A percentile compares a stretch with the other conserved stretches of the same genome.
These are phyloP conservation scores for Porcisia hertigi DNA, from an alignment of 208 protist species.

Conservation along the genomic window DNA sequence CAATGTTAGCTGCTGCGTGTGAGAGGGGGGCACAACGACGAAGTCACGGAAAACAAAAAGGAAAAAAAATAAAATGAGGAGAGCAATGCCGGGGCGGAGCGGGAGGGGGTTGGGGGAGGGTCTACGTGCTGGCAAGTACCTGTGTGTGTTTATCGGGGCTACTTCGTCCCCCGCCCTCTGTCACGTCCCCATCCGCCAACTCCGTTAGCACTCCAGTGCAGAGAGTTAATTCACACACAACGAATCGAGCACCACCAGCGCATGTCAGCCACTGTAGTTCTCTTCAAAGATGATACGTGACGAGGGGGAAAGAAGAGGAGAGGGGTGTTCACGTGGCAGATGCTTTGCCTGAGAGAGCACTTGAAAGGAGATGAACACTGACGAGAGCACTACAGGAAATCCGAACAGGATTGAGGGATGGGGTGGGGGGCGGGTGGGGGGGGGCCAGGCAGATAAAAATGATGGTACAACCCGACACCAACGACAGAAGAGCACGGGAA, in stretches of 20 bases:
- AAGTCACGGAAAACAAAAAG: neutral
- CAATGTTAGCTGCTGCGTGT: neutral
- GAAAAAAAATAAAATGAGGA: neutral
- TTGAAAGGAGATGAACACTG: too few relatives aligned
- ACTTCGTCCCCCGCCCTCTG: neutral
- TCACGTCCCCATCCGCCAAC: neutral
- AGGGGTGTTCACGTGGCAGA: neutral
- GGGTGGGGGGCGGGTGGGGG: neutral
- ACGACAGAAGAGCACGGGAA: conserved; percentile 3
- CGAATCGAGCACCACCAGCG: neutral
- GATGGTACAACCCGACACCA: neutral
- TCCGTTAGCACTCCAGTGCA: neutral
- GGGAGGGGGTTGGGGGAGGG: neutral
- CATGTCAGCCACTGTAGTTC: neutral
- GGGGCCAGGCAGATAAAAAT: neutral
- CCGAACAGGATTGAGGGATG: neutral
- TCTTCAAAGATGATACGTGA: neutral
- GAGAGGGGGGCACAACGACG: neutral
- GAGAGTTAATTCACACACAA: neutral
- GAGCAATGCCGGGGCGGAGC: neutral
- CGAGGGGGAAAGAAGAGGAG: neutral
- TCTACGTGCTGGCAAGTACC: neutral
- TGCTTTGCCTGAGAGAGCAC: too few relatives aligned
- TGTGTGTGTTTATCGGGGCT: neutral
- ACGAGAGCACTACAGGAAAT: too few relatives aligned